These are phyloP conservation scores for Salix koriyanagi DNA, from an alignment of 345 rosid species.

Conservation along the genomic window DNA sequence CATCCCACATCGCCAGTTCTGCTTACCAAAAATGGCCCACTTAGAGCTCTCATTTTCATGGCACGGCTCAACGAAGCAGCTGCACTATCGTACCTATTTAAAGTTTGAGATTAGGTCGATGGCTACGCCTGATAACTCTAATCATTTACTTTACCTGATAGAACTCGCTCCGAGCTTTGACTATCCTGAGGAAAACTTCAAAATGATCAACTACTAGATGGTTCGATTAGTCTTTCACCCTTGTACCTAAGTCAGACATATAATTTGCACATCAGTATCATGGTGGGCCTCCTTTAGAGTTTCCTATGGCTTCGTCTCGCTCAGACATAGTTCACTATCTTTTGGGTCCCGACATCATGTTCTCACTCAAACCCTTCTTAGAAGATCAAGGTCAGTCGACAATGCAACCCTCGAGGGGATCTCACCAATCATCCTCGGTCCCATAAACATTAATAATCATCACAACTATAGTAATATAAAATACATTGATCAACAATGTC, in stretches of 20 bases:
- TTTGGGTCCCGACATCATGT: background rate
- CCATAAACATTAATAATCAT: too few species aligned
- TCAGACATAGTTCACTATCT: background rate
- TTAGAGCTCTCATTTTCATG: too few species aligned
- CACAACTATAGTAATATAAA: too few species aligned
- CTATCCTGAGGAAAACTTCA: constrained; percentile 35
- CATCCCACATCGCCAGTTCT: too few species aligned
- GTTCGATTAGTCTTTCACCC: constrained; percentile 36
- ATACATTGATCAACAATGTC: too few species aligned
- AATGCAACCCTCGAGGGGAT: background rate
- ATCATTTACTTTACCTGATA: constrained; percentile 4
- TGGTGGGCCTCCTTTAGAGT: background rate
- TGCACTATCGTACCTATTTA: too few species aligned
- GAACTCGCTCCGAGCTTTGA: constrained; percentile 18
- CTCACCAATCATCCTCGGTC: background rate
- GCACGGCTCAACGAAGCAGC: too few species aligned
- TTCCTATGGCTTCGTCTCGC: background rate
- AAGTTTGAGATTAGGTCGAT: too few species aligned
- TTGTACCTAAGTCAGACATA: constrained; percentile 5
- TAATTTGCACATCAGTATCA: background rate
- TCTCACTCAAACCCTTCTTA: background rate
- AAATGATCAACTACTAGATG: constrained; percentile 34
- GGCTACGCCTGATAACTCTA: background rate
- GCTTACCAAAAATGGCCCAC: too few species aligned
- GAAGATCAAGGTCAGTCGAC: background rate